Percentiles rank a stretch among this genome's conserved stretches.
Conservation (phyloP, 2,329 filamentous ascomycete species). For the Apiospora malaysiana region DNA sequence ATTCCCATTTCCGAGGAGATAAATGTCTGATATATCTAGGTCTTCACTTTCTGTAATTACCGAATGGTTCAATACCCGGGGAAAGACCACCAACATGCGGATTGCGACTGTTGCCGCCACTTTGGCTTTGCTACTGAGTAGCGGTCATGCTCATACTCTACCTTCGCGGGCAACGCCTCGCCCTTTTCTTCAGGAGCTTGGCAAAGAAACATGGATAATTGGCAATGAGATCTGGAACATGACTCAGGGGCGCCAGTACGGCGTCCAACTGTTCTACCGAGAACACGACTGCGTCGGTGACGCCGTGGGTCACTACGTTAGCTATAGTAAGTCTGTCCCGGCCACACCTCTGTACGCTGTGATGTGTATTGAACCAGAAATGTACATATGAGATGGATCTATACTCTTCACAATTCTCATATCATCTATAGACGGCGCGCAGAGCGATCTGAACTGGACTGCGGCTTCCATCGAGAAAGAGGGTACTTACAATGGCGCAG, state of each 20-base stretch:
- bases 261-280: conserved; percentile 37
- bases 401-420: not conserved
- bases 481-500: conserved; percentile 38
- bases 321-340: conserved; percentile 35
- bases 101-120: not conserved
- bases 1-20: not conserved
- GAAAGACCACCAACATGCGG: not conserved
- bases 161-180: conserved; percentile 22
- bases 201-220: conserved; percentile 38
- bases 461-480: conserved; percentile 48
- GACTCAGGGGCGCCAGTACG: conserved; percentile 36
- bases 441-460: conserved; percentile 53
- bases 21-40: not conserved
- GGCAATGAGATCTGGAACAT: conserved; percentile 41
- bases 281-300: conserved; percentile 39
- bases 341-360: not conserved
- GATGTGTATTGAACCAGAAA: not conserved
- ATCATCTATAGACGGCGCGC: conserved; percentile 48
- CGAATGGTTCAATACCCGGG: not conserved
- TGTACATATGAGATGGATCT: not conserved
- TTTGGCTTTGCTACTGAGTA: conserved; percentile 19
- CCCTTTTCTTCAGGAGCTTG: conserved; percentile 37
- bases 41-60: not conserved
- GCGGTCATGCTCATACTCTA: conserved; percentile 8
- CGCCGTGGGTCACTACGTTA: conserved; percentile 40